phyloP scores from a whole-genome alignment of 768 basidiomycete species.

The Sarcodon aspratus region DNA sequence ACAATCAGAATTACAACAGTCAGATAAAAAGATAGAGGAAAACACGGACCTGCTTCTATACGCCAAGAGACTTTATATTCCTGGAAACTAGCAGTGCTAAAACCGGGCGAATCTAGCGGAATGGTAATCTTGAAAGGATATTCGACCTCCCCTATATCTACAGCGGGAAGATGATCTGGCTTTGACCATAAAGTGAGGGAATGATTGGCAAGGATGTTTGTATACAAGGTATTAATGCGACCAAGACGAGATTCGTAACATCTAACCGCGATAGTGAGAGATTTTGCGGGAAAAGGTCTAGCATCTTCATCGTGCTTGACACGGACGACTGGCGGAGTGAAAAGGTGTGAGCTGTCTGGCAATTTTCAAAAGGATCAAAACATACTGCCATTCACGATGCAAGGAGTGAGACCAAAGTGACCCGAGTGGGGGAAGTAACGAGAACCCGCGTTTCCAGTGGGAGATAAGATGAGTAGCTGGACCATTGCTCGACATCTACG shows the following conservation, averaged over 20 bases:
- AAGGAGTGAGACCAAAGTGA: constrained; percentile 70
- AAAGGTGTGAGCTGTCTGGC: background rate
- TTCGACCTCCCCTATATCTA: constrained; percentile 52
- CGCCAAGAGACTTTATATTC: constrained; percentile 78
- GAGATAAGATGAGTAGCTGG: constrained; percentile 52
- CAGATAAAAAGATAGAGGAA: constrained; percentile 5
- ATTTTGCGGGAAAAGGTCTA: constrained; percentile 54
- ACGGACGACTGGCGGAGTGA: constrained; percentile 40
- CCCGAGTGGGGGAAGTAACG: constrained; percentile 68
- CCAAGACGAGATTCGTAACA: constrained; percentile 74
- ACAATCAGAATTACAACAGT: constrained; percentile 1
- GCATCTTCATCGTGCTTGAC: constrained; percentile 62
- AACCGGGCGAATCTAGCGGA: constrained; percentile 50
- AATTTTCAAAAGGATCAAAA: constrained; percentile 6
- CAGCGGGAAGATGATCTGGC: constrained; percentile 42
- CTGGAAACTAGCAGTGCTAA: constrained; percentile 61
- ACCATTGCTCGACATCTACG: constrained; percentile 50
- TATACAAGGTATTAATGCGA: constrained; percentile 41
- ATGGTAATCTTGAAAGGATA: constrained; percentile 61
- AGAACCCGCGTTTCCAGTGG: constrained; percentile 59
- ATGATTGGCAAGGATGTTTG: constrained; percentile 61
- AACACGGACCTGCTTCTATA: constrained; percentile 62
- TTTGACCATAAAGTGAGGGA: constrained; percentile 61
- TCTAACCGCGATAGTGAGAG: constrained; percentile 62
- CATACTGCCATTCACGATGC: constrained; percentile 69